Evolutionary conservation across 345 rosid species (phyloP), one percentile per base, ranked within the genome.

Genomic region (Hirschfeldia incana): DNA sequence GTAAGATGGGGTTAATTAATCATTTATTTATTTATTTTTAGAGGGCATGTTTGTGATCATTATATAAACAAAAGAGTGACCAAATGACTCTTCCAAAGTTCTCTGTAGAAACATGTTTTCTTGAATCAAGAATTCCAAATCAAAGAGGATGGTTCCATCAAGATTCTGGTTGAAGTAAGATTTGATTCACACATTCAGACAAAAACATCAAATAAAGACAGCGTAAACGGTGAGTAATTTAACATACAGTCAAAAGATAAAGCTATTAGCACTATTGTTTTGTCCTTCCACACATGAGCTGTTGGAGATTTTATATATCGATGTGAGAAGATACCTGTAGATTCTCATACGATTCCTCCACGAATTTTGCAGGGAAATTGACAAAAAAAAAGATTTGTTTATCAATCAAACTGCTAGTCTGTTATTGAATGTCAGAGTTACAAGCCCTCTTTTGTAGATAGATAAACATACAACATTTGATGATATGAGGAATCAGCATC

Each of bases 311-410:
- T 58, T 28, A 5, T 53, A 72, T 71, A 34, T 0, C 37, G 39
- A 4, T 61, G 59, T 29, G 63, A 73, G 44, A 44, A 72, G 17
- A 44, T 46, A 67, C 74, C 74, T 73, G 74, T 78, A 73, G 74
- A 72, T 78, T 73, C 42, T 60, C 73, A 72, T 39, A 65, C 72
- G 72, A 72, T 72, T 55, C 76, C 81, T 39, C 68, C 73, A 78
- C 39, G 60, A 78, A 21, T 30, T 37, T 78, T 57, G 76, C 81
- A 71, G 67, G 72, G 77, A 78, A 72, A 66, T 62, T 67, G 63
- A 59, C 69, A 67, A 73, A 73, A 13, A 15, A 46, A 39, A 6
- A 5, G 59, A 15, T 44, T 49, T 73, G 10, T 58, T 58, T 53
- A 51, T 51, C 58, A 51, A 51, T 51, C 58, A 34, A n/a, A 51